Conservation (phyloP, 2,329 filamentous ascomycete species). For the Cladosporium phlei region DNA sequence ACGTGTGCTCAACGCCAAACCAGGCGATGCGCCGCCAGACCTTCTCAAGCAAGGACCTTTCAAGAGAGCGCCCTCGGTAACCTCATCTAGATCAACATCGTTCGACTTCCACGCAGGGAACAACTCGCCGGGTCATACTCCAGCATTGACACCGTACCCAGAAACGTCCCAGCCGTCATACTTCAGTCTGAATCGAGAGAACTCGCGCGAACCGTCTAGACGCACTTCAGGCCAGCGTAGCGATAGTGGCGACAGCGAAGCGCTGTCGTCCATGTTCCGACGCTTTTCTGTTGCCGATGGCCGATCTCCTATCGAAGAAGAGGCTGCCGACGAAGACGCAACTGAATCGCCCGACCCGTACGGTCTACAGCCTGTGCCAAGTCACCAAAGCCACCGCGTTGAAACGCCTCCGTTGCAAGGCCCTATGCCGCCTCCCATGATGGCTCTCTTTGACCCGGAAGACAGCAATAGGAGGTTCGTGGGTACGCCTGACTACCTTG, state of each 20-base stretch:
- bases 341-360: constrained; percentile 70
- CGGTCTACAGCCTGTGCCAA: constrained; percentile 57
- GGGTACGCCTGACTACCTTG: constrained; percentile 93
- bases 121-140: constrained; percentile 77
- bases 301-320: constrained; percentile 68
- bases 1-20: constrained; percentile 72
- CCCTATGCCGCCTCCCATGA: constrained; percentile 83
- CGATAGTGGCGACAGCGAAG: constrained; percentile 81
- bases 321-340: constrained; percentile 63
- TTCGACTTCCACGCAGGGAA: constrained; percentile 74
- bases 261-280: constrained; percentile 74
- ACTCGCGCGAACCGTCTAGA: constrained; percentile 39
- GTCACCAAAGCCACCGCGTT: constrained; percentile 42
- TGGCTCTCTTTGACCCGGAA: constrained; percentile 91
- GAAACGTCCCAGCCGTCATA: constrained; percentile 83
- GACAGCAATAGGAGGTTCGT: constrained; percentile 92
- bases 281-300: constrained; percentile 57
- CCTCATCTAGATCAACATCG: constrained; percentile 87
- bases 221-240: constrained; percentile 61
- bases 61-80: constrained; percentile 74
- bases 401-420: constrained; percentile 57
- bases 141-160: constrained; percentile 72
- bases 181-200: constrained; percentile 69
- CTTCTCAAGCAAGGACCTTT: constrained; percentile 90
- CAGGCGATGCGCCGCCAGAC: constrained; percentile 82